Conservation (phyloP, 2,329 filamentous ascomycete species). For the Neoscytalidium dimidiatum region DNA sequence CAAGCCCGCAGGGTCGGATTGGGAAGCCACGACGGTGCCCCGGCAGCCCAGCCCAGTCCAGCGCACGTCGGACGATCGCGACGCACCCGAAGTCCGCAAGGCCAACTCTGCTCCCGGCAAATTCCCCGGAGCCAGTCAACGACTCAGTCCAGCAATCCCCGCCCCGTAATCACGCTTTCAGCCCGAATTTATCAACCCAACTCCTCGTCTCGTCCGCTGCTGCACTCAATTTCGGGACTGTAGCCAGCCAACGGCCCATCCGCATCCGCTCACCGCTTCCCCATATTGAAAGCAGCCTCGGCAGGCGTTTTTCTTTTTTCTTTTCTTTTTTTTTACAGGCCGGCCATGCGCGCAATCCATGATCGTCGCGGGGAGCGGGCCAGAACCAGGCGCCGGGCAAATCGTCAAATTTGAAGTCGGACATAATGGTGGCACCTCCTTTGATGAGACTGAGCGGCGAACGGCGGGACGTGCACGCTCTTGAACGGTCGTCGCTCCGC, state of each 20-base stretch:
- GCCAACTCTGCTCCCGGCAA: neutral
- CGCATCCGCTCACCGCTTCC: neutral
- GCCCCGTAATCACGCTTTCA: neutral
- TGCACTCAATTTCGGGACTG: neutral
- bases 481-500: neutral
- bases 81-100: neutral
- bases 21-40: neutral
- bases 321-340: too few species aligned
- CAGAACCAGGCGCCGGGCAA: neutral
- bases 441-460: neutral
- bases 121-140: neutral
- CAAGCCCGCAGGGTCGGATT: neutral
- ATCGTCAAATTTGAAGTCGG: neutral
- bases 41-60: neutral
- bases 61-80: neutral
- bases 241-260: neutral
- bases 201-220: neutral
- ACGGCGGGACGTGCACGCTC: neutral
- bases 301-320: too few species aligned
- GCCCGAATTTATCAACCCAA: neutral
- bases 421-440: neutral
- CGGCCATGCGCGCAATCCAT: too few species aligned
- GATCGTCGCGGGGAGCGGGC: neutral
- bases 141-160: neutral
- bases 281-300: too few species aligned